Conservation (phyloP, 2,329 filamentous ascomycete species). For the Ascochyta rabiei region DNA sequence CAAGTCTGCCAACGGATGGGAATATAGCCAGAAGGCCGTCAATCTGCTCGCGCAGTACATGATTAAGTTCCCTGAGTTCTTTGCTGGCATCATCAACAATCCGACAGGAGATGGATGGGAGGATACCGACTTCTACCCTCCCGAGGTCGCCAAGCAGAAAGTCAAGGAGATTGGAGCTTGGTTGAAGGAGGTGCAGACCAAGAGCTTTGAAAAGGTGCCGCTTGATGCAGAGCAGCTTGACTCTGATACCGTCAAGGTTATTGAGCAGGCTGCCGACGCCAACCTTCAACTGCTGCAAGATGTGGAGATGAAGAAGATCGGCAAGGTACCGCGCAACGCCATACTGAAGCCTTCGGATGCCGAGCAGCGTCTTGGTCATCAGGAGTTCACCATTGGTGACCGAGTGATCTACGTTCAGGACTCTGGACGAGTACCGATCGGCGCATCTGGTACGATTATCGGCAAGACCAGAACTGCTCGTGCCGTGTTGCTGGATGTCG, state of each 20-base stretch:
- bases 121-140: slow-evolving; percentile 85
- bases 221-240: slow-evolving; percentile 96
- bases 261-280: slow-evolving; percentile 76
- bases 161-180: slow-evolving; percentile 94
- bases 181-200: slow-evolving; percentile 90
- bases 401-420: slow-evolving; percentile 91
- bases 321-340: slow-evolving; percentile 82
- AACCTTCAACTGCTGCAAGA: slow-evolving; percentile 42
- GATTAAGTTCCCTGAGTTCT: slow-evolving; percentile 92
- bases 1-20: slow-evolving; percentile 86
- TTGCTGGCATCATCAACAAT: slow-evolving; percentile 83
- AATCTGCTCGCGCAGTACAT: slow-evolving; percentile 86
- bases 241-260: slow-evolving; percentile 80
- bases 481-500: slow-evolving; percentile 81
- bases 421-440: slow-evolving; percentile 93
- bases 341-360: slow-evolving; percentile 93
- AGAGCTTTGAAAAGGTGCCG: slow-evolving; percentile 93
- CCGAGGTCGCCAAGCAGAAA: slow-evolving; percentile 72
- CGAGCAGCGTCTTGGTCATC: slow-evolving; percentile 87
- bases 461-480: slow-evolving; percentile 89
- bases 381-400: slow-evolving; percentile 83
- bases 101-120: slow-evolving; percentile 83
- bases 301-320: slow-evolving; percentile 70
- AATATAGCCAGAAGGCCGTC: slow-evolving; percentile 87
- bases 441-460: slow-evolving; percentile 88